Evolutionary conservation across 805 yeast species (phyloP), one percentile per base, ranked within the genome.

Genomic region (Candida nemodendra): DNA sequence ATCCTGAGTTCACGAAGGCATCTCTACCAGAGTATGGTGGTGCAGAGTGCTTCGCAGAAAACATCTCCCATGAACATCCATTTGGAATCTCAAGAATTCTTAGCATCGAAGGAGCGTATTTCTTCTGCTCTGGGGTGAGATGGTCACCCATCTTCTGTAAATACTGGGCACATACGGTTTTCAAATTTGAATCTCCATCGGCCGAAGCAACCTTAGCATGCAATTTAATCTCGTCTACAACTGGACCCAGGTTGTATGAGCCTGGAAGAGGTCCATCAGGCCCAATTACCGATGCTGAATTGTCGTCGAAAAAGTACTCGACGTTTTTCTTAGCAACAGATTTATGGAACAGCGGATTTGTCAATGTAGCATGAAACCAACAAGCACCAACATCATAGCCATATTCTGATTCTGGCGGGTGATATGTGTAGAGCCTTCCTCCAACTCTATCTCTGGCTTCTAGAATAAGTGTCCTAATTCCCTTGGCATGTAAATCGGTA

Each of bases 301-400:
- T 62, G 15, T 68, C 63, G 39, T 58, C 63, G 34, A 53, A 57
- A 18, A 34, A 30, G 22, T 51, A 56, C 14, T 51, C 54, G 30
- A 56, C 41, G 34, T 55, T 53, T 6, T 51, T 48, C 31, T 34
- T 37, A 2, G 29, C 48, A 12, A 54, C 47, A 13, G 62, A 54
- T 17, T 59, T 54, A 18, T 56, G 51, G 36, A 72, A 63, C 5
- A 68, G 57, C 3, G 61, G 59, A 43, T 74, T 74, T 35, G 64
- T 61, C 21, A 68, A 55, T 8, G 70, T 56, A 24, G 73, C 74
- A 47, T 74, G 80, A 50, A 72, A 74, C 80, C 80, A 74, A 9
- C 76, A 64, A 2, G 77, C 79, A 2, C 80, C 80, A 14, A 73
- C 43, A 50, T 74, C 80, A 43, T 71, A 72, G 9, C 44, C 45